A percentile compares a stretch with the other conserved stretches of the same genome.
Conservation (phyloP, 495 filamentous ascomycete genomes). For the Antarctomyces pellizariae region DNA sequence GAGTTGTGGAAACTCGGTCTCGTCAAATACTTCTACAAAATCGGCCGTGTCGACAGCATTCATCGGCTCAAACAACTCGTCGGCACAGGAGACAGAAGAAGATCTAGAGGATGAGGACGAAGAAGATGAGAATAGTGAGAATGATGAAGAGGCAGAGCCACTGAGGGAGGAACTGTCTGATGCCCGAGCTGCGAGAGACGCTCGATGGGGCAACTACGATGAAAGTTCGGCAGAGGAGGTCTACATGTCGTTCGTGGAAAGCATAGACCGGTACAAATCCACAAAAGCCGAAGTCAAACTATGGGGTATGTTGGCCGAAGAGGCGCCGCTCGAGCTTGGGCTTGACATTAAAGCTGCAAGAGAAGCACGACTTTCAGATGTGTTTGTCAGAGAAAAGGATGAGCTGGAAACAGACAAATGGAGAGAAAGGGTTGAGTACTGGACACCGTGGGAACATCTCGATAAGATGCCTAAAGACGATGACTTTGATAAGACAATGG, state of each 20-base stretch:
- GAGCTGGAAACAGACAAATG: no score
- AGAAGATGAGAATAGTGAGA: background rate
- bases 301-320: background rate
- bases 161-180: no score
- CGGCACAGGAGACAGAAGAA: no score
- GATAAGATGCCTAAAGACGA: background rate
- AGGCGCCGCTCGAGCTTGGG: background rate
- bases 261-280: background rate
- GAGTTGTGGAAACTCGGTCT: no score
- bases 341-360: no score
- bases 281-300: background rate
- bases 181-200: no score
- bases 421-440: background rate
- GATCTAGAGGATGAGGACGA: constrained; percentile 5
- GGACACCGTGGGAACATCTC: background rate
- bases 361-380: no score
- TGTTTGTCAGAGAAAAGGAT: no score
- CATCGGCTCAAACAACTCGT: no score
- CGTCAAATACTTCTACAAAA: no score
- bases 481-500: background rate
- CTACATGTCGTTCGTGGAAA: background rate
- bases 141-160: background rate
- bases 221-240: constrained; percentile 2
- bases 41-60: no score
- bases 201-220: constrained; percentile 8